These are phyloP conservation scores for Fusarium sororula DNA, from an alignment of 2,329 filamentous ascomycete genomes.

Conservation along the genomic window DNA sequence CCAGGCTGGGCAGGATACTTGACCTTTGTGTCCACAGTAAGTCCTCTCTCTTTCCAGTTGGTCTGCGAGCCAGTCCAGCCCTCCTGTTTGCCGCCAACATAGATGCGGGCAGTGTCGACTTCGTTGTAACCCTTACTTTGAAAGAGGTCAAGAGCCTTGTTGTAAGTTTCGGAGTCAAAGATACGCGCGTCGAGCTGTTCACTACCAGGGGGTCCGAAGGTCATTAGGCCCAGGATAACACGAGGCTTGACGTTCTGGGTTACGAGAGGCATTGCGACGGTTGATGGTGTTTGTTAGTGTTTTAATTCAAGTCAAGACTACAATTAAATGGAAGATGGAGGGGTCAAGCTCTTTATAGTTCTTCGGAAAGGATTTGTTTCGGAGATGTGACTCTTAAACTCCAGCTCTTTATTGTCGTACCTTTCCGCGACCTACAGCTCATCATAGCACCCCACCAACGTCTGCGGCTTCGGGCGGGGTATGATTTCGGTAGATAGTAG, in stretches of 20 bases:
- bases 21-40: constrained; percentile 81
- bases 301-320: neutral
- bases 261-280: constrained; percentile 57
- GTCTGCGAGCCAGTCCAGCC: constrained; percentile 75
- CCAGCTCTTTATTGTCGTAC: constrained; percentile 25
- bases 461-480: constrained; percentile 29
- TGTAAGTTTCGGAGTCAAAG: constrained; percentile 72
- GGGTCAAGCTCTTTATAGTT: constrained; percentile 10
- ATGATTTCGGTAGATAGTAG: neutral
- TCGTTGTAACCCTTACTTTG: constrained; percentile 85
- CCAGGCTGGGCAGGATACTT: constrained; percentile 69
- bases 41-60: constrained; percentile 79
- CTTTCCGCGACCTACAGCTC: constrained; percentile 1
- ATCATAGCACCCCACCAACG: constrained; percentile 20
- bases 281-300: neutral
- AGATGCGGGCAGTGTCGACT: constrained; percentile 82
- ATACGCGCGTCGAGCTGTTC: constrained; percentile 72
- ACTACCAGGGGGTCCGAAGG: constrained; percentile 73
- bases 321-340: neutral
- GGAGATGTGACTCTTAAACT: constrained; percentile 37
- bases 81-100: constrained; percentile 78
- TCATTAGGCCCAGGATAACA: constrained; percentile 88
- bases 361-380: neutral
- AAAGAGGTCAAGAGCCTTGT: constrained; percentile 76
- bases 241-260: constrained; percentile 63